A percentile compares a stretch with the other conserved stretches of the same genome.
These are phyloP conservation scores for Adansonia gregorii DNA, from an alignment of 441 rosid species.

Conservation along the genomic window DNA sequence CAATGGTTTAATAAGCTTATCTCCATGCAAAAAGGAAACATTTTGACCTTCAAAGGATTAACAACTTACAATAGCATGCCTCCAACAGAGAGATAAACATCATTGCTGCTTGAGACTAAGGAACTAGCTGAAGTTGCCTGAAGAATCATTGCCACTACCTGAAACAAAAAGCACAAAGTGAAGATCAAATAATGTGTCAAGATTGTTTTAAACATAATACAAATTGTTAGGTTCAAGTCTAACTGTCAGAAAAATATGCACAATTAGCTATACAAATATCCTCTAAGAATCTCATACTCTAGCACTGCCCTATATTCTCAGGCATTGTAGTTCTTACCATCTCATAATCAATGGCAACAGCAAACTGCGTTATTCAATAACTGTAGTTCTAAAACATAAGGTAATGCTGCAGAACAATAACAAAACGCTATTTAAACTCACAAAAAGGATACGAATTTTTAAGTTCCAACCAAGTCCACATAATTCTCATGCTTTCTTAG, in stretches of 20 bases:
- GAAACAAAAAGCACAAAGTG: slow-evolving; percentile 31
- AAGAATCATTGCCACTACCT: slow-evolving; percentile 58
- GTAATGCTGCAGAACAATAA: slow-evolving; percentile 2
- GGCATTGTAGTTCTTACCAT: neutral
- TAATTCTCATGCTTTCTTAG: neutral
- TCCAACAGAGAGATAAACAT: slow-evolving; percentile 66
- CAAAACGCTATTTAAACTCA: neutral
- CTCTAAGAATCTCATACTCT: neutral
- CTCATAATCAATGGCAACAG: neutral
- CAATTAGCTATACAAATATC: slow-evolving; percentile 8
- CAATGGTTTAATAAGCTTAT: neutral
- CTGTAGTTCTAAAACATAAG: neutral
- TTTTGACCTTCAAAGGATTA: neutral
- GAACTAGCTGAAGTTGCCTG: slow-evolving; percentile 34
- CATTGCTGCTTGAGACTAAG: slow-evolving; percentile 37
- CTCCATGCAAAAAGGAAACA: neutral
- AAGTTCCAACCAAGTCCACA: neutral
- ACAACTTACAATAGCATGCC: slow-evolving; percentile 73
- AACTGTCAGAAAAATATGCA: neutral
- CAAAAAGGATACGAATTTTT: neutral
- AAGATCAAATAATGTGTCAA: neutral
- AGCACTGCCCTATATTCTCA: neutral
- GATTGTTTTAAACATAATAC: neutral
- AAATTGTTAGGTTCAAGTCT: slow-evolving; percentile 7
- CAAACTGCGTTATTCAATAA: neutral